Evolutionary conservation across 1,284 basidiomycete species (phyloP).

Genomic region (Sanghuangporus sanghuang): DNA sequence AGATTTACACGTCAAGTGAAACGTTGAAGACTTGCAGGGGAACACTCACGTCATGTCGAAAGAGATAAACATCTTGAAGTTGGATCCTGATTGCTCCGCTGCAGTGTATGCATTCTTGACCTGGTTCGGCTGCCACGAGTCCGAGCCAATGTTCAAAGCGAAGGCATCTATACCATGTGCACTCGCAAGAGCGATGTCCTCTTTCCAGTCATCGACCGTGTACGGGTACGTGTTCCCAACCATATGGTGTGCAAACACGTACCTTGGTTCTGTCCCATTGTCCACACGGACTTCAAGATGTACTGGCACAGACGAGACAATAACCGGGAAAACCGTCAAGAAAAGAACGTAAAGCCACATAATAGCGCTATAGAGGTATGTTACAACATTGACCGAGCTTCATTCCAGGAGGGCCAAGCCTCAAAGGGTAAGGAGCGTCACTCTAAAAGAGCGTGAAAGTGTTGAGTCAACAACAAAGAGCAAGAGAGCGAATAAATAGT

Average conservation of each 20-base stretch:
- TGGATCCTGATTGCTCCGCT: conserved; percentile 45
- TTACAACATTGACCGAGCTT: background rate
- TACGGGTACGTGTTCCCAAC: conserved; percentile 67
- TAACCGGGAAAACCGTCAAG: background rate
- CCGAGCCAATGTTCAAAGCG: conserved; percentile 60
- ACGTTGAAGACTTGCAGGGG: background rate
- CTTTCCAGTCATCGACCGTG: conserved; percentile 48
- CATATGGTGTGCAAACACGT: conserved; percentile 63
- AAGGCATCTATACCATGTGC: conserved; percentile 62
- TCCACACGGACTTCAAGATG: background rate
- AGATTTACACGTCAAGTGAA: conserved; percentile 6
- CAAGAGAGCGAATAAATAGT: background rate
- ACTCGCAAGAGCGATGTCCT: conserved; percentile 54
- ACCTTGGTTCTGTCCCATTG: conserved; percentile 33
- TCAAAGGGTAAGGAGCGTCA: background rate
- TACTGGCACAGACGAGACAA: background rate
- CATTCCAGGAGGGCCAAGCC: background rate
- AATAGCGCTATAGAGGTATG: background rate
- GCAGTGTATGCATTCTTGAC: conserved; percentile 66
- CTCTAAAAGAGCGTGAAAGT: background rate
- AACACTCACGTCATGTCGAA: conserved; percentile 68
- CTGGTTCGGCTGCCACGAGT: conserved; percentile 60
- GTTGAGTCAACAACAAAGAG: background rate
- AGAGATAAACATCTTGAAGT: conserved; percentile 76
- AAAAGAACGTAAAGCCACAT: background rate